Conservation (phyloP, 2,329 filamentous ascomycete genomes). For the Fusarium odoratissimum region DNA sequence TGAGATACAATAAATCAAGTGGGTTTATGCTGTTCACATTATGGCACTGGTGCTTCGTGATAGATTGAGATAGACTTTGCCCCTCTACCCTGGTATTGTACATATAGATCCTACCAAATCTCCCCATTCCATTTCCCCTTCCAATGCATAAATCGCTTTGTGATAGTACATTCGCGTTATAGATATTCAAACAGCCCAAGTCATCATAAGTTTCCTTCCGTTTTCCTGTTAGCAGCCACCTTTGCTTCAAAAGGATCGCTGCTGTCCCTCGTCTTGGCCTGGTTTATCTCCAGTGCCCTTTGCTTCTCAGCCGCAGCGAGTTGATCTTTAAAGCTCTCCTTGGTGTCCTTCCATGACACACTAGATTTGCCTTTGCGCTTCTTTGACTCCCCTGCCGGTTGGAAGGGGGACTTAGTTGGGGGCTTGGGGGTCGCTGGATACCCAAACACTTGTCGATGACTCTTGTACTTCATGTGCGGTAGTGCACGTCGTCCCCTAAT, state of each 20-base stretch:
- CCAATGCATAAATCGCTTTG: conserved; percentile 29
- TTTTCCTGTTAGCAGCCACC: conserved; percentile 16
- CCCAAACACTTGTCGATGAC: conserved; percentile 47
- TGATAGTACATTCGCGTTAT: conserved; percentile 33
- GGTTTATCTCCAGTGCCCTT: conserved; percentile 6
- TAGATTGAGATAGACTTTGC: conserved; percentile 6
- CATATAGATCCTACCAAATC: conserved; percentile 17
- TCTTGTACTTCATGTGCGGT: conserved; percentile 47
- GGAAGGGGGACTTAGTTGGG: conserved; percentile 33
- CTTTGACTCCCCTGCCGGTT: neutral
- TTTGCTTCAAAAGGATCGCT: conserved; percentile 26
- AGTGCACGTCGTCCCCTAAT: conserved; percentile 44
- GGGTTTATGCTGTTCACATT: neutral
- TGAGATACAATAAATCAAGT: neutral
- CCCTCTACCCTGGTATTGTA: conserved; percentile 29
- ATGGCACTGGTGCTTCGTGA: neutral
- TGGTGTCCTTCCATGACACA: conserved; percentile 7
- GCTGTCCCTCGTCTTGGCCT: neutral
- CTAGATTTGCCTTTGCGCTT: conserved; percentile 1
- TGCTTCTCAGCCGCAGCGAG: conserved; percentile 21
- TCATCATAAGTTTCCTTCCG: conserved; percentile 3
- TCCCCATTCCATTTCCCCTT: conserved; percentile 1
- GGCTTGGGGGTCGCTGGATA: conserved; percentile 34
- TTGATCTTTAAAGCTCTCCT: conserved; percentile 16
- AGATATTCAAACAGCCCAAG: conserved; percentile 25